Conservation (phyloP, 257 asterid genomes). For the Agastache rugosa region DNA sequence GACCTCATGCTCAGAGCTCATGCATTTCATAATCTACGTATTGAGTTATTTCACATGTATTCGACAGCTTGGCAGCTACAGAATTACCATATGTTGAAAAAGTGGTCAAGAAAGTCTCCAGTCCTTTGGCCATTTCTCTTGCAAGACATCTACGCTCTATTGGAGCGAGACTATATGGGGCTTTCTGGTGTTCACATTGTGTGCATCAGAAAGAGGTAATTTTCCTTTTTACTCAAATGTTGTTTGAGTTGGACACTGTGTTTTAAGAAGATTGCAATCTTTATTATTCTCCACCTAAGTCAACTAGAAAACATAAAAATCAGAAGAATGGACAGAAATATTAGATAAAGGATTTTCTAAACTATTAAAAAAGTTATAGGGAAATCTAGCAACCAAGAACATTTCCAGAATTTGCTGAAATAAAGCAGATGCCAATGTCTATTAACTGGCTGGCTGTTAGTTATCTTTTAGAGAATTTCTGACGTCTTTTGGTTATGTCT, state of each 20-base stretch:
- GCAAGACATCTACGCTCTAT: slow-evolving; percentile 77
- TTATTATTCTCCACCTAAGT: not conserved
- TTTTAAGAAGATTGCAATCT: not conserved
- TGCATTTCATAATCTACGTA: slow-evolving; percentile 21
- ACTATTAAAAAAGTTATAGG: slow-evolving; percentile 15
- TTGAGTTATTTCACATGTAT: slow-evolving; percentile 24
- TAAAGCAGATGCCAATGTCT: not conserved
- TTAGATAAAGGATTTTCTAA: not conserved
- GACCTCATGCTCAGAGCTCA: slow-evolving; percentile 23
- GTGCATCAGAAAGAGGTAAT: slow-evolving; percentile 81
- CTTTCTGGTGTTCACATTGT: slow-evolving; percentile 98
- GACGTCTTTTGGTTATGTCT: not conserved
- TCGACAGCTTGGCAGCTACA: slow-evolving; percentile 56
- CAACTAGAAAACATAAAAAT: slow-evolving; percentile 1
- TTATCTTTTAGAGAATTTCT: not conserved
- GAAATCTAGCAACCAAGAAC: not conserved
- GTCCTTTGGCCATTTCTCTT: slow-evolving; percentile 81
- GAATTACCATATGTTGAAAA: slow-evolving; percentile 67
- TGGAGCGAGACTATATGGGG: slow-evolving; percentile 90
- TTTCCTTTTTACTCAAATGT: slow-evolving; percentile 23
- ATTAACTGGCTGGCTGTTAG: not conserved
- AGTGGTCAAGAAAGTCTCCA: slow-evolving; percentile 67
- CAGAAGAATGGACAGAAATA: slow-evolving; percentile 6
- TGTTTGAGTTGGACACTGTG: not conserved
- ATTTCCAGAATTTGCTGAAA: not conserved